Conservation (phyloP, 2,329 filamentous ascomycete species). For the Penicillium concentricum region DNA sequence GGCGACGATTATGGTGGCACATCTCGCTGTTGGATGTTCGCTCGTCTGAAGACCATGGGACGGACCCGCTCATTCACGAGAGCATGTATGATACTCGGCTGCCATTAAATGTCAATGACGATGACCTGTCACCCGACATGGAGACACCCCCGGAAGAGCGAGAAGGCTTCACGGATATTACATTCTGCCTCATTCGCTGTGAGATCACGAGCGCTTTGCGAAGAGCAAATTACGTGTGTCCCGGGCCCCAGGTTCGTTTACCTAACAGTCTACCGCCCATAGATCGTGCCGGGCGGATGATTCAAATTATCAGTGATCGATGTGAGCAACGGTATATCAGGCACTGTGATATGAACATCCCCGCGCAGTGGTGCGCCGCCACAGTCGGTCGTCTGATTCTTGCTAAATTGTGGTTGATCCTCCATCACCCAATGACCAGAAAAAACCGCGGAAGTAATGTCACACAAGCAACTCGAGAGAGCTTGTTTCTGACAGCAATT, state of each 20-base stretch:
- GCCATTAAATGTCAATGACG: constrained; percentile 55
- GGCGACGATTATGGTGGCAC: constrained; percentile 54
- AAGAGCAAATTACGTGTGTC: constrained; percentile 39
- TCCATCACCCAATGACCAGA: constrained; percentile 71
- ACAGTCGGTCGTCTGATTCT: constrained; percentile 70
- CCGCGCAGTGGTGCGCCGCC: constrained; percentile 66
- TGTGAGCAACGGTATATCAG: constrained; percentile 57
- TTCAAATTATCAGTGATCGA: constrained; percentile 54
- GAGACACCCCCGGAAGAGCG: constrained; percentile 50
- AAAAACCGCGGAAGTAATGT: constrained; percentile 54
- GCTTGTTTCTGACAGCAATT: constrained; percentile 68
- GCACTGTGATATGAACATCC: constrained; percentile 52
- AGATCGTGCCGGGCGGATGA: constrained; percentile 44
- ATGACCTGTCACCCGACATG: constrained; percentile 50
- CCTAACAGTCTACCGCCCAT: constrained; percentile 18
- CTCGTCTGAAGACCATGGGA: constrained; percentile 52
- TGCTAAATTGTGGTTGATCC: constrained; percentile 74
- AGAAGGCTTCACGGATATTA: constrained; percentile 55
- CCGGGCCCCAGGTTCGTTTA: constrained; percentile 25
- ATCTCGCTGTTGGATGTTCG: constrained; percentile 50
- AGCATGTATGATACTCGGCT: constrained; percentile 48
- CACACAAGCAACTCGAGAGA: constrained; percentile 63
- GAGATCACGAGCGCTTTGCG: constrained; percentile 50
- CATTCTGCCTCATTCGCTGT: constrained; percentile 52
- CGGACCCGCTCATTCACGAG: constrained; percentile 46